phyloP scores from a whole-genome alignment of 148 eudicot species.

The Vaccinium darrowii region DNA sequence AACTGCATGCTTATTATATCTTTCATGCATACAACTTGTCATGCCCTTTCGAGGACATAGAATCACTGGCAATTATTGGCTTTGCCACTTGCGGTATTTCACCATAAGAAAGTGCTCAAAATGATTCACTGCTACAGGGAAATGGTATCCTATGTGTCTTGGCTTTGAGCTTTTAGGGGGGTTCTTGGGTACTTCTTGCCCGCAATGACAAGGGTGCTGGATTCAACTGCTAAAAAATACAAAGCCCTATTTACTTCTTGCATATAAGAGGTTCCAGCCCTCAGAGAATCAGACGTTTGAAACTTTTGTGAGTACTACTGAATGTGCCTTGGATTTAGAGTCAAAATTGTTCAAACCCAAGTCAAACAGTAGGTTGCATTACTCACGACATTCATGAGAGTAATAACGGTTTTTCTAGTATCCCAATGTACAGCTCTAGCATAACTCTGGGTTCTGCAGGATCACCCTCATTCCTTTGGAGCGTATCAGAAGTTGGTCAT shows the following conservation, averaged over 20 bases:
- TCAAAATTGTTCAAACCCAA: background rate
- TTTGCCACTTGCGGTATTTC: background rate
- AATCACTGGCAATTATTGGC: background rate
- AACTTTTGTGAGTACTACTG: background rate
- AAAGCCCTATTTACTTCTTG: background rate
- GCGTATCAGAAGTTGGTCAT: background rate
- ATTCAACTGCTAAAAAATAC: background rate
- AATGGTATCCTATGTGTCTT: background rate
- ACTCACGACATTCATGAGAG: background rate
- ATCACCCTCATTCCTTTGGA: background rate
- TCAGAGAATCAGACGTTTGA: background rate
- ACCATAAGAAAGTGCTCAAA: background rate
- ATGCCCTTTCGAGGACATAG: background rate
- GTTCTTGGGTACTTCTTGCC: conserved; percentile 1
- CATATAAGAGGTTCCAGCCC: background rate
- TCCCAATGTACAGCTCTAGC: background rate
- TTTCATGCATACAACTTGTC: background rate
- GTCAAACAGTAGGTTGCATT: background rate
- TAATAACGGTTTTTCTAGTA: background rate
- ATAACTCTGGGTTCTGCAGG: background rate
- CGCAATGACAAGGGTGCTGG: background rate
- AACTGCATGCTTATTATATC: background rate
- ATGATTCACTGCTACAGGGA: background rate
- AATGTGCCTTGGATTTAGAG: background rate
- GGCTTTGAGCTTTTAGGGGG: background rate